A percentile compares a stretch with the other conserved stretches of the same genome.
These are phyloP conservation scores for Histomonas meleagridis DNA, from an alignment of 208 protist genomes.

Conservation along the genomic window DNA sequence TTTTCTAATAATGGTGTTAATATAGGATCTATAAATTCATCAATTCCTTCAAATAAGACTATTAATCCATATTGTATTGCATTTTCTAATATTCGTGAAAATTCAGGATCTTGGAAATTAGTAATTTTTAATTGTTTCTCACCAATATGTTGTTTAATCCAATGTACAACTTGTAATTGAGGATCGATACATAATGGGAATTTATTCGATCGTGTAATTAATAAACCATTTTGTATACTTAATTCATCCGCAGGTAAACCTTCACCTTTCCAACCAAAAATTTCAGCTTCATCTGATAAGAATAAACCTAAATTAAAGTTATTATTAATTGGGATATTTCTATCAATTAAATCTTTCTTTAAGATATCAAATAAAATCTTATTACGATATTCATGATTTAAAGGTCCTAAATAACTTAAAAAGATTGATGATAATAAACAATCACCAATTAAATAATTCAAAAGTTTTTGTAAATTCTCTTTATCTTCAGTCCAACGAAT, in stretches of 20 bases:
- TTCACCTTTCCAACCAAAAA: constrained; percentile 83
- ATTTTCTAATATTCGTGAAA: constrained; percentile 85
- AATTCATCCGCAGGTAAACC: constrained; percentile 88
- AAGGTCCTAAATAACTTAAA: constrained; percentile 86
- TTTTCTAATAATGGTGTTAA: constrained; percentile 91
- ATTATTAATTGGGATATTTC: constrained; percentile 69
- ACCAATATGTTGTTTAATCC: constrained; percentile 88
- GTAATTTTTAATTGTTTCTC: constrained; percentile 67
- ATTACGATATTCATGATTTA: constrained; percentile 82
- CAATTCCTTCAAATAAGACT: constrained; percentile 90
- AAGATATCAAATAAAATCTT: constrained; percentile 73
- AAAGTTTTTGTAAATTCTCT: constrained; percentile 63
- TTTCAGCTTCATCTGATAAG: constrained; percentile 83
- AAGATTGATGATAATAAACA: constrained; percentile 85
- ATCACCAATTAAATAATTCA: constrained; percentile 79
- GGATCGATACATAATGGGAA: constrained; percentile 95
- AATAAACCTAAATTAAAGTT: constrained; percentile 72
- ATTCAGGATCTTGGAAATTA: constrained; percentile 84
- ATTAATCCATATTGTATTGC: constrained; percentile 88
- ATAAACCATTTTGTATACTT: constrained; percentile 90
- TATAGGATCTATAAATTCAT: constrained; percentile 94
- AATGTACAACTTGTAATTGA: constrained; percentile 90
- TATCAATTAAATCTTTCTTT: constrained; percentile 67
- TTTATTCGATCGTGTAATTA: constrained; percentile 72
- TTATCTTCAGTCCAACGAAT: constrained; percentile 81